Conservation (phyloP, 2,329 filamentous ascomycete genomes). For the Colletotrichum sp. region DNA sequence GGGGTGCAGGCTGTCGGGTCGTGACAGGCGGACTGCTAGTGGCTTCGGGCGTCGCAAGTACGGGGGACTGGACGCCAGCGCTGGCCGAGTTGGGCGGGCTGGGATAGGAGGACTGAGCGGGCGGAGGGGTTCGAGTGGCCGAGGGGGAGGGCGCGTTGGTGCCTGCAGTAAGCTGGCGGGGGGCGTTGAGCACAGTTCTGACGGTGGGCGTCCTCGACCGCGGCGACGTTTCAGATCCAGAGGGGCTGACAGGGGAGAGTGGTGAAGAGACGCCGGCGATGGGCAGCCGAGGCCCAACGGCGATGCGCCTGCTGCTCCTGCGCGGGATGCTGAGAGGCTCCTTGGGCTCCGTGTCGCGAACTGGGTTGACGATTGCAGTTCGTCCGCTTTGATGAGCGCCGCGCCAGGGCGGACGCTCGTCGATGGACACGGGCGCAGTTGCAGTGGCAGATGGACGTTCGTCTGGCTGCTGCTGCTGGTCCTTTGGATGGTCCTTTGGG, state of each 20-base stretch:
- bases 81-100: constrained; percentile 36
- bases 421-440: constrained; percentile 27
- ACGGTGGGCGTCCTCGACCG: constrained; percentile 30
- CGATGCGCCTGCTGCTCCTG: constrained; percentile 50
- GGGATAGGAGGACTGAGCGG: constrained; percentile 29
- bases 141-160: constrained; percentile 34
- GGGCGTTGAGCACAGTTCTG: constrained; percentile 31
- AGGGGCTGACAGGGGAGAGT: constrained; percentile 35
- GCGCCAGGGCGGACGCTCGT: constrained; percentile 68
- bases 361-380: constrained; percentile 65
- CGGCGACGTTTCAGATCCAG: constrained; percentile 38
- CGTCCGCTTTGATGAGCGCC: constrained; percentile 76
- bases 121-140: constrained; percentile 15
- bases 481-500: background rate
- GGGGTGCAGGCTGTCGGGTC: constrained; percentile 8
- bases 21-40: background rate
- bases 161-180: constrained; percentile 8
- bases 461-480: background rate
- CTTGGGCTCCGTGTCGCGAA: constrained; percentile 63
- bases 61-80: constrained; percentile 14
- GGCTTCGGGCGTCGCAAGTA: constrained; percentile 23
- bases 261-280: constrained; percentile 23
- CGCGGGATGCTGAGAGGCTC: constrained; percentile 61
- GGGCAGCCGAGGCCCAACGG: constrained; percentile 25
- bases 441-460: constrained; percentile 26